Evolutionary conservation across 2,329 filamentous ascomycete genomes (phyloP).

Genomic region (Amphichorda felina): DNA sequence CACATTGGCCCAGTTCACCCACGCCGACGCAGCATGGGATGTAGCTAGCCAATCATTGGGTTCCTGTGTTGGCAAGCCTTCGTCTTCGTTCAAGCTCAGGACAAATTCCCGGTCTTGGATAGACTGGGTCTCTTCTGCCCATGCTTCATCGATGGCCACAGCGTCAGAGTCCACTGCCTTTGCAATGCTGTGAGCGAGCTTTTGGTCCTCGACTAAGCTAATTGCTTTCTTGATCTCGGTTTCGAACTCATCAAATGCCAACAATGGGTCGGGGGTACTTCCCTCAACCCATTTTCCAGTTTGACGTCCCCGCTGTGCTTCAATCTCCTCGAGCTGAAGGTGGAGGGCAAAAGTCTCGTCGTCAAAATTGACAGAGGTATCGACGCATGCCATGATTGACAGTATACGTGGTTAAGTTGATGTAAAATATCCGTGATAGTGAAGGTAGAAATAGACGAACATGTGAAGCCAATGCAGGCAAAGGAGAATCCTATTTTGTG

Average conservation of each 20-base stretch:
- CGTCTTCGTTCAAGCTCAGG: neutral
- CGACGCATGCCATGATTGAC: constrained; percentile 2
- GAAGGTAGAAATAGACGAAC: no score
- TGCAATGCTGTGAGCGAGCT: constrained; percentile 5
- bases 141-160: constrained; percentile 2
- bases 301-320: constrained; percentile 2
- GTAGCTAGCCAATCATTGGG: neutral
- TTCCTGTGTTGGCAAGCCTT: neutral
- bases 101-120: constrained; percentile 1
- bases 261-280: constrained; percentile 3
- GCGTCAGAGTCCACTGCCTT: constrained; percentile 5
- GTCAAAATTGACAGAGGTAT: neutral
- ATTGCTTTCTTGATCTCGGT: constrained; percentile 4
- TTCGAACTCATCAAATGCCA: constrained; percentile 5
- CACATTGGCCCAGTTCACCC: constrained; percentile 1
- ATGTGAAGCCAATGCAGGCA: no score
- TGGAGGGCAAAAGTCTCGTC: constrained; percentile 3
- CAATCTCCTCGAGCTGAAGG: constrained; percentile 4
- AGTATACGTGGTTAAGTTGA: no score
- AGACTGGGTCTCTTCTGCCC: constrained; percentile 1
- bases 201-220: constrained; percentile 2
- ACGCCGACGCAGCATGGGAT: neutral
- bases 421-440: no score
- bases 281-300: constrained; percentile 4
- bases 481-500: no score